Base-by-base conservation (phyloP, 108 stramenopile species). In the Nitzschia inconspicua region DNA sequence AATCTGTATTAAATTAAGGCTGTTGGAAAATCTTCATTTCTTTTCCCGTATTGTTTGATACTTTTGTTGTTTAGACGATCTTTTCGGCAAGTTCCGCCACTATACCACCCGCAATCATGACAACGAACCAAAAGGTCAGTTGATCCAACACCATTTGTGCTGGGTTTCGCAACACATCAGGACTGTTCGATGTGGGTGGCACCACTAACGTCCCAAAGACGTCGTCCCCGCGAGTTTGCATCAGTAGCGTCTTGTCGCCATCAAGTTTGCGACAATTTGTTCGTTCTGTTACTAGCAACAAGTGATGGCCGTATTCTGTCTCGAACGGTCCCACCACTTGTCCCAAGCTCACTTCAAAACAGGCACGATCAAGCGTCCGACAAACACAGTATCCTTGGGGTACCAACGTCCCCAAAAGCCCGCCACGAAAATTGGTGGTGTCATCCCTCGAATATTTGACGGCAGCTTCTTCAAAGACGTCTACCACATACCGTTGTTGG, bases 181-280 rank as follows among this genome's bases (percentile, higher is more conserved):
- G 53, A 28, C 3, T 51, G 29, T 1, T 58, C 67, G 1, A 40
- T 50, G 32, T 60, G 67, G 16, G 49, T 24, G 5, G 57, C 23
- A 48, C 26, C 1, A 20, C 28, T 1, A 68, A 41, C 24, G 67
- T 68, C 3, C 67, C 67, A 44, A 68, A 68, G 2, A 68, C 47
- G 26, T 68, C 67, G 22, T 44, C 54, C 5, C 46, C 30, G 16
- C 47, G n/a, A 4, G 57, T 59, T 50, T 62, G 66, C 16, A 66
- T 40, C 24, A 85, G 63, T 46, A 40, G 68, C 10, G 67, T 85
- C 18, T 74, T 66, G 19, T 36, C 36, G 9, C 80, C 78, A 73
- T 85, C 84, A 19, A 85, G 35, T 58, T 85, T 77, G 36, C 72
- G 80, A 54, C 84, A 85, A 53, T 85, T 85, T 2, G 76, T 85